A percentile compares a stretch with the other conserved stretches of the same genome.
Conservation (phyloP, 2,329 filamentous ascomycete species). For the Penicillium aurantiogriseum region DNA sequence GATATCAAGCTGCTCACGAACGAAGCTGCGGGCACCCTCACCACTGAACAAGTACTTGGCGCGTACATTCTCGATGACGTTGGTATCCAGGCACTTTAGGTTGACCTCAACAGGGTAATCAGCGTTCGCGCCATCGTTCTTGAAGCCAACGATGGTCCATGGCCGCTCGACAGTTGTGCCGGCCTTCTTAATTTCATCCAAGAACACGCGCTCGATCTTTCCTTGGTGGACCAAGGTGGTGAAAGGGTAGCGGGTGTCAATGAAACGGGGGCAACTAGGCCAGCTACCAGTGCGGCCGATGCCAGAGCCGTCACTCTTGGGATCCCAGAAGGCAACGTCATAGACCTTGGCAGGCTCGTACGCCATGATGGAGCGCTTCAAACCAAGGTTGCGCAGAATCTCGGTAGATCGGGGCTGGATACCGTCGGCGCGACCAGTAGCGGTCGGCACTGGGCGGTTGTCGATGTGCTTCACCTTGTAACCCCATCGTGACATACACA, state of each 20-base stretch:
- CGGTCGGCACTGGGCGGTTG: slow-evolving; percentile 79
- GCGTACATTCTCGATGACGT: slow-evolving; percentile 62
- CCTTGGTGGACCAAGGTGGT: slow-evolving; percentile 63
- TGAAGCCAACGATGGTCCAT: slow-evolving; percentile 62
- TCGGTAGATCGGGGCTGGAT: slow-evolving; percentile 89
- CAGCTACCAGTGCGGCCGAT: slow-evolving; percentile 66
- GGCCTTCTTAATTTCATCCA: slow-evolving; percentile 60
- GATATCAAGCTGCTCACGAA: slow-evolving; percentile 64
- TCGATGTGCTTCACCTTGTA: slow-evolving; percentile 96
- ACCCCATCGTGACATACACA: slow-evolving; percentile 85
- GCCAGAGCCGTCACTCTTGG: slow-evolving; percentile 50
- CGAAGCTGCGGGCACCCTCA: slow-evolving; percentile 61
- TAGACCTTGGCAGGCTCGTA: slow-evolving; percentile 83
- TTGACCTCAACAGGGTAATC: slow-evolving; percentile 79
- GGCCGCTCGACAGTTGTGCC: slow-evolving; percentile 57
- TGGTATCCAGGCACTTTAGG: slow-evolving; percentile 73
- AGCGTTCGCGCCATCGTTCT: slow-evolving; percentile 59
- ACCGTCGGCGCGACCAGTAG: slow-evolving; percentile 83
- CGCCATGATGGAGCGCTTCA: slow-evolving; percentile 85
- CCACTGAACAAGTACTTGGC: slow-evolving; percentile 64
- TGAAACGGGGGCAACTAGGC: slow-evolving; percentile 85
- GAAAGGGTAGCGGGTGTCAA: slow-evolving; percentile 64
- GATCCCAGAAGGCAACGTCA: slow-evolving; percentile 67
- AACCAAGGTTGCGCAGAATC: slow-evolving; percentile 81
- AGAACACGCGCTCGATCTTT: slow-evolving; percentile 61